Percentiles rank a stretch among this genome's conserved stretches.
These are phyloP conservation scores for Leishmania amazonensis DNA, from an alignment of 208 protist species.

Conservation along the genomic window DNA sequence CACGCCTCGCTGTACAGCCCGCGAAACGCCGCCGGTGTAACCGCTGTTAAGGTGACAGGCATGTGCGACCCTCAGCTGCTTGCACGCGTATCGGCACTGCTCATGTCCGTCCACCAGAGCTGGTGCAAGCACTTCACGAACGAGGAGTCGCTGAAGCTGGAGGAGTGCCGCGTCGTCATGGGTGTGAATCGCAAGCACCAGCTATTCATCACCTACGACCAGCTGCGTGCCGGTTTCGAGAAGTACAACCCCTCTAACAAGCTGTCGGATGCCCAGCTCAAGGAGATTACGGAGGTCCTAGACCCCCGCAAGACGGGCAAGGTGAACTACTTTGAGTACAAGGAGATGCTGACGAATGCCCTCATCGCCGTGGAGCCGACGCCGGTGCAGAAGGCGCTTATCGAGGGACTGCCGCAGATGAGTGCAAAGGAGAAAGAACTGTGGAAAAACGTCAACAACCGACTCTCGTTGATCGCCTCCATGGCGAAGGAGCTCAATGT, in stretches of 20 bases:
- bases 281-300: conserved; percentile 58
- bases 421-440: conserved; percentile 76
- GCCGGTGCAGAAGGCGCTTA: conserved; percentile 58
- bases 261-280: conserved; percentile 56
- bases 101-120: conserved; percentile 86
- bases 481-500: conserved; percentile 76
- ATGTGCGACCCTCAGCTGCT: conserved; percentile 93
- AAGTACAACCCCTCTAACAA: conserved; percentile 29
- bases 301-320: conserved; percentile 73
- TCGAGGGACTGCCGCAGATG: conserved; percentile 67
- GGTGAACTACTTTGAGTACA: conserved; percentile 91
- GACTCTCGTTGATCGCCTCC: conserved; percentile 73
- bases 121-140: conserved; percentile 83
- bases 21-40: conserved; percentile 60
- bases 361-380: conserved; percentile 63
- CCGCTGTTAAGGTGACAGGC: conserved; percentile 92
- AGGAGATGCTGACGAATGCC: conserved; percentile 81
- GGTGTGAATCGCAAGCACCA: conserved; percentile 67
- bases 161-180: conserved; percentile 90
- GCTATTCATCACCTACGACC: conserved; percentile 62
- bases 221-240: conserved; percentile 67
- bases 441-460: conserved; percentile 64
- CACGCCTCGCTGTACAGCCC: conserved; percentile 76
- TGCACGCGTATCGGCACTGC: conserved; percentile 83
- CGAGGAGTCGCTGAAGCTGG: conserved; percentile 63